phyloP scores from a whole-genome alignment of 2,329 filamentous ascomycete species.

The Aspergillus unguis region DNA sequence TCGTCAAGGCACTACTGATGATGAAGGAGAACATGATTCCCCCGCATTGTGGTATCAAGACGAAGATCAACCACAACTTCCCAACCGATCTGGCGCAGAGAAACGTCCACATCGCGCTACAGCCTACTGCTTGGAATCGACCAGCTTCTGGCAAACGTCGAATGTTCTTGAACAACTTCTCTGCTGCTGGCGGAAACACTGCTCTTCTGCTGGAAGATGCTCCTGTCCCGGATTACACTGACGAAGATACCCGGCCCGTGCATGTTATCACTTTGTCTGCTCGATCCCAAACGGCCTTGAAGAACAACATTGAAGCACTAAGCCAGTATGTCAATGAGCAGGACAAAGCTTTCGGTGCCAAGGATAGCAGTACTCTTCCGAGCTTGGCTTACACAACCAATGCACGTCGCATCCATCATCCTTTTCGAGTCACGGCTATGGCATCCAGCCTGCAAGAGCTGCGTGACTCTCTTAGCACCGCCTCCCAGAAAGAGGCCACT shows the following conservation, averaged over 20 bases:
- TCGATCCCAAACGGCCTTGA: constrained; percentile 39
- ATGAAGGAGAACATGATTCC: constrained; percentile 34
- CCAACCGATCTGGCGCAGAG: constrained; percentile 43
- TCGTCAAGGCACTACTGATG: constrained; percentile 41
- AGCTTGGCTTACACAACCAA: constrained; percentile 66
- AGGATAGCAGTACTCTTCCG: constrained; percentile 40
- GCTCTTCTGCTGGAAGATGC: constrained; percentile 64
- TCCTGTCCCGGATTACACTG: constrained; percentile 36
- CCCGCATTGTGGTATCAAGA: constrained; percentile 37
- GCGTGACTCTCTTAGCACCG: constrained; percentile 10
- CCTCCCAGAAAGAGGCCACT: constrained; percentile 10
- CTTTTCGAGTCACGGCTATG: constrained; percentile 25
- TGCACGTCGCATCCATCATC: constrained; percentile 51
- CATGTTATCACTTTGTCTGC: constrained; percentile 60
- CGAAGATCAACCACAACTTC: constrained; percentile 46
- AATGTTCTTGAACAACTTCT: constrained; percentile 63
- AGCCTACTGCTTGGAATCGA: constrained; percentile 41
- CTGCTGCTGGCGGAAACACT: constrained; percentile 69
- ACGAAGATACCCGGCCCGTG: constrained; percentile 51
- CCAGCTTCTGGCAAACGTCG: constrained; percentile 32
- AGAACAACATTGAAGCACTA: constrained; percentile 56
- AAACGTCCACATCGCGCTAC: constrained; percentile 46
- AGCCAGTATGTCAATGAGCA: constrained; percentile 46
- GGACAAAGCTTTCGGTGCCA: constrained; percentile 30
- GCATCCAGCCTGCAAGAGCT: constrained; percentile 19